Base-by-base conservation (phyloP, 2,329 filamentous ascomycete species). In the Geosmithia morbida region DNA sequence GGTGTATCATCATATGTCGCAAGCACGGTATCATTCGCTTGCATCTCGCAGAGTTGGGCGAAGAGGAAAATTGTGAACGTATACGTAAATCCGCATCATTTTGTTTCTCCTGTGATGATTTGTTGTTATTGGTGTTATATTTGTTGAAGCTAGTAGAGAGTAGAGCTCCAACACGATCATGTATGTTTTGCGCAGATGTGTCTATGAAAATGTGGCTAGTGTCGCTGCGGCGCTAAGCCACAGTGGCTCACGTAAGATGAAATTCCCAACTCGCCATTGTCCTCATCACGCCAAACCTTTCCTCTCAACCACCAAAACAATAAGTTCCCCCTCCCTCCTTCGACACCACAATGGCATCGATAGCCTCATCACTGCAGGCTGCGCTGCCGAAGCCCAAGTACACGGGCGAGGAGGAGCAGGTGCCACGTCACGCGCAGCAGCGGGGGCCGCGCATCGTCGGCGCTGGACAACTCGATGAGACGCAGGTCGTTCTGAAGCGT, bases 381-480 rank as follows among this genome's bases (percentile, higher is more conserved):
- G 81, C 85, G 49, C 73, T 97, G 42, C 90, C 90, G 3, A 89
- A 89, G 62, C 89, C 90, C 16, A 90, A 86, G 66, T 94, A 96
- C 61, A 87, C 83, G 4, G 88, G 86, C 55, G 87, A 94, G 61
- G 82, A 94, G 61, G 89, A 96, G 61, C 85, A 94, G 58, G 67
- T 83, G 33, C 82, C 83, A 20, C 66, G 72, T 29, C 79, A 84
- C 59, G 74, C 83, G 44, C 81, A 85, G 59, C 81, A 86, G 56
- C 81, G 81, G 61, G 87, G 88, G 51, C 85, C 87, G 40, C 80
- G 88, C 61, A 84, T 97, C 53, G 74, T 97, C 49, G 84, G 81
- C 56, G 77, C 84, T 46, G 81, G 79, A 56, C 79, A 90, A 58
- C 74, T 94, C 54, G 85, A 95, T 67, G 83, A 92, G 60, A 83